Evolutionary conservation across 495 filamentous ascomycete genomes (phyloP).

Genomic region (Parmelia sp.): DNA sequence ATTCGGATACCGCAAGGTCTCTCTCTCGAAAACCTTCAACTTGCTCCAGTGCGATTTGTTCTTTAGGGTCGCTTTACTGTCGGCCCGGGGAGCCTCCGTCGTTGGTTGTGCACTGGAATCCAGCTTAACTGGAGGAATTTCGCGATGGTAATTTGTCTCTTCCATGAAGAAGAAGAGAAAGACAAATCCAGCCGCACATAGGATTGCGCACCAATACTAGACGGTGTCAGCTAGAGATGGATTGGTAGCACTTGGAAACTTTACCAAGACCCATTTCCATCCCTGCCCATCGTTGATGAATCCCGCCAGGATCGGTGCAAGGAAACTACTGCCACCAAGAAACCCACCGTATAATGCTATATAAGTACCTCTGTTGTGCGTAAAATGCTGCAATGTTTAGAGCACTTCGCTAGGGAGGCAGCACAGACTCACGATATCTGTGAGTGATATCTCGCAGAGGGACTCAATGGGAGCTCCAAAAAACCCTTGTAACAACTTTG

Average conservation of each 20-base stretch:
- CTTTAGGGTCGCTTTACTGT: too few relatives aligned
- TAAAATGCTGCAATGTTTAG: constrained; percentile 45
- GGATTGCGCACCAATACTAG: constrained; percentile 57
- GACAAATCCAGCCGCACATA: constrained; percentile 46
- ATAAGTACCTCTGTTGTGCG: constrained; percentile 58
- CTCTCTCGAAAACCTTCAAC: constrained; percentile 36
- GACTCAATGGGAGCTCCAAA: constrained; percentile 61
- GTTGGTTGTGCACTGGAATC: too few relatives aligned
- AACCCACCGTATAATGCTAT: constrained; percentile 60
- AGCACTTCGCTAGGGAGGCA: neutral
- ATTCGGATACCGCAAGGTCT: constrained; percentile 30
- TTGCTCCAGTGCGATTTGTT: too few relatives aligned
- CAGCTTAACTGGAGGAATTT: too few relatives aligned
- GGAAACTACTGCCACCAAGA: constrained; percentile 57
- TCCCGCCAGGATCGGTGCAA: constrained; percentile 59
- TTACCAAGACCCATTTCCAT: constrained; percentile 53
- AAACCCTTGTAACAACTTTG: constrained; percentile 55
- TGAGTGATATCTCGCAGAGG: constrained; percentile 54
- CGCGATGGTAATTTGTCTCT: constrained; percentile 57
- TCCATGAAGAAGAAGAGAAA: constrained; percentile 66
- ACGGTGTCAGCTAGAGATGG: neutral
- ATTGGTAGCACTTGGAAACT: neutral
- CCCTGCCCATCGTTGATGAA: constrained; percentile 62
- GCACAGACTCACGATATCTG: constrained; percentile 45
- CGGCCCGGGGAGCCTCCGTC: too few relatives aligned